Evolutionary conservation across 2,329 filamentous ascomycete species (phyloP).

Genomic region (Scytalidium lignicola): DNA sequence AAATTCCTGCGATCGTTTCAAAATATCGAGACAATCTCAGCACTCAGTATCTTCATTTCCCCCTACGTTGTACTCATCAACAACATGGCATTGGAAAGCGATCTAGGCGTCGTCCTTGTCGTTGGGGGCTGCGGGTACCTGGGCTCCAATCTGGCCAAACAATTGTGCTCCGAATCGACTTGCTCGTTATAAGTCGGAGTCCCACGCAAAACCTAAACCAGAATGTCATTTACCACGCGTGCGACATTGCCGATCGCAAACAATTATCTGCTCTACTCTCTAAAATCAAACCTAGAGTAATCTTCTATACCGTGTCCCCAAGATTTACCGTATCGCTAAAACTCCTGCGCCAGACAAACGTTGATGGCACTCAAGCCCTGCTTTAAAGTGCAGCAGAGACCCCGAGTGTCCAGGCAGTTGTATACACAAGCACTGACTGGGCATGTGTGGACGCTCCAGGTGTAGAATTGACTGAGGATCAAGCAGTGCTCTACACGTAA

Average conservation of each 20-base stretch:
- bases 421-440: slow-evolving; percentile 29
- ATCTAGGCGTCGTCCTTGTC: slow-evolving; percentile 16
- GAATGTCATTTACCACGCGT: slow-evolving; percentile 20
- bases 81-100: not conserved
- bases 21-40: no score
- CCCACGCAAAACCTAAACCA: slow-evolving; percentile 19
- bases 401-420: slow-evolving; percentile 21
- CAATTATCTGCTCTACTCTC: slow-evolving; percentile 17
- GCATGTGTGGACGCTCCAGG: slow-evolving; percentile 24
- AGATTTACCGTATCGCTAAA: slow-evolving; percentile 10
- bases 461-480: slow-evolving; percentile 18
- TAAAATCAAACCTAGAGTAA: slow-evolving; percentile 20
- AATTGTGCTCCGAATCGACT: slow-evolving; percentile 19
- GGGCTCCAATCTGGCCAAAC: slow-evolving; percentile 27
- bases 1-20: no score
- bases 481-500: slow-evolving; percentile 17
- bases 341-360: slow-evolving; percentile 25
- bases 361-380: slow-evolving; percentile 27
- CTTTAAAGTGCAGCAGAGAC: slow-evolving; percentile 18
- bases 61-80: no score
- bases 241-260: slow-evolving; percentile 21
- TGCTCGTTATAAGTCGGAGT: slow-evolving; percentile 25
- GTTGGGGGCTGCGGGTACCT: slow-evolving; percentile 31
- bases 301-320: slow-evolving; percentile 31
- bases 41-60: no score